Base-by-base conservation (phyloP, 345 rosid species). In the Leavenworthia alabamica region DNA sequence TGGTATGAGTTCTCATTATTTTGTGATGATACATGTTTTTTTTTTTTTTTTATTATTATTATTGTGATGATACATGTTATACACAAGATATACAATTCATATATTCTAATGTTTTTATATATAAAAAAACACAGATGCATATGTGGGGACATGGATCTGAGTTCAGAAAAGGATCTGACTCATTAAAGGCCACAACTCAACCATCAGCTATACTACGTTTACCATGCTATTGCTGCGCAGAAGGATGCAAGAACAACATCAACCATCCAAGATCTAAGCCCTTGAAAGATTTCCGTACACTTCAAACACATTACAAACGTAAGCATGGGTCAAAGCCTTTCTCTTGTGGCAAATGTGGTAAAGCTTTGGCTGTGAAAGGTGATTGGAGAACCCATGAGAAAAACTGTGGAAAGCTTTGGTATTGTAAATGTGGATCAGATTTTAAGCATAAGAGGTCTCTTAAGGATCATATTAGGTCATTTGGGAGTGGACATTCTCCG, bases 121-220 rank as follows among this genome's bases (percentile, higher is more conserved):
- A 31, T 7, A n/a, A 26, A 1, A 39, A 19, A 12, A 41, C 35
- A 26, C 73, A 93, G 99, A 93, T 93, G 99, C 99, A 93, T 75
- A 93, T 93, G 99, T 93, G 99, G 99, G 99, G 99, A 62, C 99
- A 93, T 70, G 99, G 99, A 62, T 89, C 99, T 9, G 94, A 93
- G 66, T 93, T 89, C 65, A 73, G 97, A 48, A 93, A 84, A 75
- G 99, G 99, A 8, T 88, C 95, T 4, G 98, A 92, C 31, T 89
- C 97, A 0, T 73, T 93, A 23, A 80, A 89, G 23, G 99, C 95
- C 58, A 87, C 94, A 16, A 71, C 61, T 1, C 94, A 89, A 32
- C 97, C 99, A 20, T 82, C 95, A 3, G 99, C 90, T n/a, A 93
- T 93, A 80, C 75, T 93, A 7, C 73, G 88, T 59, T 80, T 93